These are phyloP conservation scores for Talaromyces liani DNA, from an alignment of 495 filamentous ascomycete species.

Conservation along the genomic window DNA sequence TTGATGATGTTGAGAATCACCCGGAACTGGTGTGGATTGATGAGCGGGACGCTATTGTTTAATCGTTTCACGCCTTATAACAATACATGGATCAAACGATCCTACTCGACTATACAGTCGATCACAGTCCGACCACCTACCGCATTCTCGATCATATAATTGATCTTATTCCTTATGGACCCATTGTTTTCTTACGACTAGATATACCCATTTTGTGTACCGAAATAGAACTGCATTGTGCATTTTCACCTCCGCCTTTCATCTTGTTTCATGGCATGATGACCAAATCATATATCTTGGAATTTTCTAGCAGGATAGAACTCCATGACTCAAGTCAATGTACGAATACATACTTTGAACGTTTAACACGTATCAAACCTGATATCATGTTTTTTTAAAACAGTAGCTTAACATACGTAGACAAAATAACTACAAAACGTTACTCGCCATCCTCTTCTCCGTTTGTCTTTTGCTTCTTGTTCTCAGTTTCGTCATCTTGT, in stretches of 20 bases:
- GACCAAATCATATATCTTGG: neutral
- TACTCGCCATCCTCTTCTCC: neutral
- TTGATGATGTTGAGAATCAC: slow-evolving; percentile 13
- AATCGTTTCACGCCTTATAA: neutral
- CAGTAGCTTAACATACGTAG: neutral
- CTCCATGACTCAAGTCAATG: neutral
- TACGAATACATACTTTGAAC: neutral
- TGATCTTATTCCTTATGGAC: neutral
- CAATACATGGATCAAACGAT: neutral
- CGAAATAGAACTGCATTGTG: slow-evolving; percentile 5
- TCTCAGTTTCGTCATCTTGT: neutral
- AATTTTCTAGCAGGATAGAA: neutral
- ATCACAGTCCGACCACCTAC: neutral
- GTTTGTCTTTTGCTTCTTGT: slow-evolving; percentile 1
- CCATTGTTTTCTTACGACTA: slow-evolving; percentile 3
- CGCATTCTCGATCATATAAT: neutral
- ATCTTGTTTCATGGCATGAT: neutral
- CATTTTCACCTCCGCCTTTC: neutral
- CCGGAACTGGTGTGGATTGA: slow-evolving; percentile 9
- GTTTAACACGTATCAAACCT: neutral
- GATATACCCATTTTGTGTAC: slow-evolving; percentile 8
- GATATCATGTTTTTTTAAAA: neutral
- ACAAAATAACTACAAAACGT: neutral
- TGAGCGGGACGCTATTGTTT: slow-evolving; percentile 6
- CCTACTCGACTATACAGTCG: neutral